phyloP scores from a whole-genome alignment of 2,329 filamentous ascomycete species.

The Amauroascus niger region DNA sequence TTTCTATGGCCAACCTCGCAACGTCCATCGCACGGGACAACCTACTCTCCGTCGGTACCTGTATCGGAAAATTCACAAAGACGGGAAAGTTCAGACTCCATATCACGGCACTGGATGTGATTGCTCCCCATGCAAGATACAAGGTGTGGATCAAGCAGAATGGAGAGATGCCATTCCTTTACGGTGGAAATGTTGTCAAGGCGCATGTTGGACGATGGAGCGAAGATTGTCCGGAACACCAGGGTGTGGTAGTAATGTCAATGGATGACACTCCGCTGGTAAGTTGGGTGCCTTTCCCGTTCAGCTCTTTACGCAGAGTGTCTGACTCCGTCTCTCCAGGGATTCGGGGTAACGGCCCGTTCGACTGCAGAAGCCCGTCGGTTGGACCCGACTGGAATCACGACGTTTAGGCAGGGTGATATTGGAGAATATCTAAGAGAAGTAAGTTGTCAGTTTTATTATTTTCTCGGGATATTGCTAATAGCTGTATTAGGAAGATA shows the following conservation, averaged over 20 bases:
- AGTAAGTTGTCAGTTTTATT: conserved; percentile 24
- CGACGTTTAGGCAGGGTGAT: conserved; percentile 85
- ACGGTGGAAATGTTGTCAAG: conserved; percentile 82
- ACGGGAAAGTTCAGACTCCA: conserved; percentile 90
- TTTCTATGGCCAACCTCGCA: conserved; percentile 82
- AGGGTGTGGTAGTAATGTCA: conserved; percentile 77
- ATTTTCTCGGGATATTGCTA: background rate
- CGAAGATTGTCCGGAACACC: conserved; percentile 87
- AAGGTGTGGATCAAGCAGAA: conserved; percentile 97
- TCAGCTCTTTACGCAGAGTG: background rate
- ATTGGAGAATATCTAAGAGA: conserved; percentile 91
- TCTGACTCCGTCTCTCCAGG: conserved; percentile 43
- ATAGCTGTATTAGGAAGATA: conserved; percentile 43
- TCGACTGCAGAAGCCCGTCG: conserved; percentile 73
- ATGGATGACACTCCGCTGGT: conserved; percentile 81
- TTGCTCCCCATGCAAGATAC: conserved; percentile 84
- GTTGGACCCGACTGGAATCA: conserved; percentile 80
- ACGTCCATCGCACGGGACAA: conserved; percentile 73
- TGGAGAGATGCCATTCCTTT: conserved; percentile 94
- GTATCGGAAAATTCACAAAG: conserved; percentile 87
- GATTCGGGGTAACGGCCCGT: conserved; percentile 85
- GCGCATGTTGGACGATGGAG: conserved; percentile 74
- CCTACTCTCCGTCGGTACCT: conserved; percentile 79
- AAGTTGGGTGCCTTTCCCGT: conserved; percentile 26
- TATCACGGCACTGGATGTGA: conserved; percentile 75